phyloP scores from a whole-genome alignment of 345 rosid genomes.

The Hirschfeldia incana region DNA sequence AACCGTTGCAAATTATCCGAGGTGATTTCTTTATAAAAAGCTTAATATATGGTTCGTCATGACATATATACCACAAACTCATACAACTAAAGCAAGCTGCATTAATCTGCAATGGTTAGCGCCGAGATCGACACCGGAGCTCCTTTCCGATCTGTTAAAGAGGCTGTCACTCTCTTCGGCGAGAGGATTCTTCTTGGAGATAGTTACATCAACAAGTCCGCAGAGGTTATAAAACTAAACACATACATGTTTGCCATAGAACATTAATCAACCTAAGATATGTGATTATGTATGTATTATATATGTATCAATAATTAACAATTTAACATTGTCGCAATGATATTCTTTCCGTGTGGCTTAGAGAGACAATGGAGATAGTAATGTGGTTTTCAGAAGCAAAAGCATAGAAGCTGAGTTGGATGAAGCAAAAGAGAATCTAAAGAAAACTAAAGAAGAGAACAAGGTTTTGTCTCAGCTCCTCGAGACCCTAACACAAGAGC shows the following conservation, averaged over 20 bases:
- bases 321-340: neutral
- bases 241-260: neutral
- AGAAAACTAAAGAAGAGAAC: conserved; percentile 55
- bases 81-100: conserved; percentile 12
- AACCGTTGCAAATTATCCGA: conserved; percentile 6
- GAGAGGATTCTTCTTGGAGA: conserved; percentile 67
- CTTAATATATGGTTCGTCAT: neutral
- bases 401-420: conserved; percentile 57
- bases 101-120: conserved; percentile 36
- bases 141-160: conserved; percentile 78
- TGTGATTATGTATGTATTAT: neutral
- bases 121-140: conserved; percentile 73
- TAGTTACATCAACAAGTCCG: conserved; percentile 52
- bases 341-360: neutral
- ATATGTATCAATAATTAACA: neutral
- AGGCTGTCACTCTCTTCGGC: conserved; percentile 69
- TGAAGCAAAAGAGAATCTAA: conserved; percentile 55
- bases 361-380: conserved; percentile 18
- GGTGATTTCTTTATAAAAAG: conserved; percentile 29
- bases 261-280: neutral
- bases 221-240: conserved; percentile 39
- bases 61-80: conserved; percentile 32
- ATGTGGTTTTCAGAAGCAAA: conserved; percentile 28
- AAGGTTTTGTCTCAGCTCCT: conserved; percentile 42
- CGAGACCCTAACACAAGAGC: conserved; percentile 52